phyloP scores from a whole-genome alignment of 2,329 filamentous ascomycete genomes.

The Arthrocladium fulminans region DNA sequence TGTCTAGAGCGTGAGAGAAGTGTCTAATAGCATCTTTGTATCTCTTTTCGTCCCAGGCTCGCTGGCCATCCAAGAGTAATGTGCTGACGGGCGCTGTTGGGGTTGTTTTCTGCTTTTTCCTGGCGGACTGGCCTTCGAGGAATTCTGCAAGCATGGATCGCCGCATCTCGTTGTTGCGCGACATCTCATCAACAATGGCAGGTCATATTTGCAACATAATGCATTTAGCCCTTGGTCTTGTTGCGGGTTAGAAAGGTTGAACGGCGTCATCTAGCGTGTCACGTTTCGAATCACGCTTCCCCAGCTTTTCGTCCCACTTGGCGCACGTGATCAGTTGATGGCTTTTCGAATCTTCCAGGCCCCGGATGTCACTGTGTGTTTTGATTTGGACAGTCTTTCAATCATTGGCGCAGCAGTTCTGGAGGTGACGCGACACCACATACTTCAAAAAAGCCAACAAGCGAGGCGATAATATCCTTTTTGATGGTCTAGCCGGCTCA shows the following conservation, averaged over 20 bases:
- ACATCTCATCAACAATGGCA: not conserved
- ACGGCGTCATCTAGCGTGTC: not conserved
- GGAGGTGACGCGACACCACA: too few relatives aligned
- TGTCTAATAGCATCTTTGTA: slow-evolving; percentile 6
- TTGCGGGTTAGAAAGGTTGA: not conserved
- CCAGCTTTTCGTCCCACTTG: not conserved
- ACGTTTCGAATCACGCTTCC: not conserved
- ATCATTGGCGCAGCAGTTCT: too few relatives aligned
- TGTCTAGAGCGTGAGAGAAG: slow-evolving; percentile 5
- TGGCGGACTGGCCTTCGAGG: slow-evolving; percentile 1
- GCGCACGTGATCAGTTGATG: not conserved
- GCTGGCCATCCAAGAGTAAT: slow-evolving; percentile 10
- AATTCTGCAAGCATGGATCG: slow-evolving; percentile 7
- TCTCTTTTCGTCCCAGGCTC: slow-evolving; percentile 10
- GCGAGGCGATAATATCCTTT: too few relatives aligned
- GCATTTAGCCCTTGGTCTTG: not conserved
- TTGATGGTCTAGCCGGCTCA: not conserved
- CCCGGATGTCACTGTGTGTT: not conserved
- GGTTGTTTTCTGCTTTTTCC: not conserved
- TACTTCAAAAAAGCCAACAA: too few relatives aligned
- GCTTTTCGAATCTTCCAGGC: not conserved
- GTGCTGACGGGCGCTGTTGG: slow-evolving; percentile 5
- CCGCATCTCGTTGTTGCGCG: slow-evolving; percentile 3
- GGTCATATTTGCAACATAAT: not conserved
- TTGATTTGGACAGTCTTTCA: too few relatives aligned